phyloP scores from a whole-genome alignment of 345 rosid species.

The Lenwebbia sp. region DNA sequence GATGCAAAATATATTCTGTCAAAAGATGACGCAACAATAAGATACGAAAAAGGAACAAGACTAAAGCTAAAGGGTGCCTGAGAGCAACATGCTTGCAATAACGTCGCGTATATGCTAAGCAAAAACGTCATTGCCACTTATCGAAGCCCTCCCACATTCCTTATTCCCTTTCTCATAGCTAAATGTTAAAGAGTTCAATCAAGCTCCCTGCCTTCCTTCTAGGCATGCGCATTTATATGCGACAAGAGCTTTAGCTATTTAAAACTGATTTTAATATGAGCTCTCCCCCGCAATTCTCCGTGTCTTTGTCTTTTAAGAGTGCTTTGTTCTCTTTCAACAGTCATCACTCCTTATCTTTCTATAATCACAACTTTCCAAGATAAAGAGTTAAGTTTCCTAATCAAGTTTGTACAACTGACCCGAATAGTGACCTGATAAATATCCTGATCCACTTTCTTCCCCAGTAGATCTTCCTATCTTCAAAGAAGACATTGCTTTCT shows the following conservation, averaged over 20 bases:
- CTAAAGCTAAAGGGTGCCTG: not conserved
- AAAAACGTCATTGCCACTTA: not conserved
- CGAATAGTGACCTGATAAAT: not conserved
- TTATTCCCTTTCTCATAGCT: not conserved
- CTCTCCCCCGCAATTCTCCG: not conserved
- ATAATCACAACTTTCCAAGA: not conserved
- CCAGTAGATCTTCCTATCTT: conserved; percentile 3
- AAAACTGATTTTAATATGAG: not conserved
- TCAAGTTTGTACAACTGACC: not conserved
- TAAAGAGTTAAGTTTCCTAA: not conserved
- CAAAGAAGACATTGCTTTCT: conserved; percentile 40
- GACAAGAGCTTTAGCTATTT: not conserved
- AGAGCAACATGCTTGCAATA: not conserved
- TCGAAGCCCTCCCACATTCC: not conserved
- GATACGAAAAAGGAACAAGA: not conserved
- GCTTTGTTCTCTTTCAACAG: not conserved
- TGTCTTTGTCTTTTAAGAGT: not conserved
- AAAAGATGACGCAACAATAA: not conserved
- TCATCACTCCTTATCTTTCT: not conserved
- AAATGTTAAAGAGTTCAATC: not conserved
- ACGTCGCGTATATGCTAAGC: not conserved
- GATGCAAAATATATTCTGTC: not conserved
- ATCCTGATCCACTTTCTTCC: conserved; percentile 18
- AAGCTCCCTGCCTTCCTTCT: not conserved
- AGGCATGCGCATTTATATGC: not conserved